These are phyloP conservation scores for Dipodascus geniculatus DNA, from an alignment of 805 yeast genomes.

Conservation along the genomic window DNA sequence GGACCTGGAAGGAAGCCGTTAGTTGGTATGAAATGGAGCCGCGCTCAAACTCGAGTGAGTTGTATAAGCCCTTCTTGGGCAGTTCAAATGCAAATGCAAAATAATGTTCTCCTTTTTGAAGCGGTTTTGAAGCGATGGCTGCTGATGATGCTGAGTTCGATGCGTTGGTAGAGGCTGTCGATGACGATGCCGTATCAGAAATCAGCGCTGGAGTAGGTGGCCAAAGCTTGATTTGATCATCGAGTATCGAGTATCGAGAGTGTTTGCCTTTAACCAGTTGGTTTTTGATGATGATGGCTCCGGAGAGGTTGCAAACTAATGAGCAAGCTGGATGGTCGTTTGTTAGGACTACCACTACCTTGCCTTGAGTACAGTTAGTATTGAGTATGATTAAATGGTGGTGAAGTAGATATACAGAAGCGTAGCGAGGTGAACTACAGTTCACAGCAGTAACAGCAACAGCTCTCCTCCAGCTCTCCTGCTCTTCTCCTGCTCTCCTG, in stretches of 20 bases:
- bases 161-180: neutral
- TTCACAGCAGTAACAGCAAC: neutral
- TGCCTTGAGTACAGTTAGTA: slow-evolving; percentile 13
- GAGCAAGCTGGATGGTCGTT: slow-evolving; percentile 15
- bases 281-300: slow-evolving; percentile 20
- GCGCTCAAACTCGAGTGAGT: slow-evolving; percentile 70
- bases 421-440: neutral
- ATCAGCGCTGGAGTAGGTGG: neutral
- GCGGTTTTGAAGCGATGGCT: neutral
- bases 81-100: slow-evolving; percentile 77
- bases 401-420: neutral
- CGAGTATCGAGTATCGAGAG: slow-evolving; percentile 19
- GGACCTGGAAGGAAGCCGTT: slow-evolving; percentile 30
- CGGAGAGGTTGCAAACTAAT: slow-evolving; percentile 19
- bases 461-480: neutral
- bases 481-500: no score
- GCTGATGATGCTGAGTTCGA: neutral
- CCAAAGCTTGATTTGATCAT: slow-evolving; percentile 20
- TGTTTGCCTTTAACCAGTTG: slow-evolving; percentile 22
- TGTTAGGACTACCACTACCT: slow-evolving; percentile 22
- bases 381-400: slow-evolving; percentile 2
- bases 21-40: slow-evolving; percentile 68
- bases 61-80: slow-evolving; percentile 62
- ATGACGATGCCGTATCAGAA: neutral
- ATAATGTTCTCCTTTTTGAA: slow-evolving; percentile 57